phyloP scores from a whole-genome alignment of 2,329 filamentous ascomycete species.

The Neodidymelliopsis sp. region DNA sequence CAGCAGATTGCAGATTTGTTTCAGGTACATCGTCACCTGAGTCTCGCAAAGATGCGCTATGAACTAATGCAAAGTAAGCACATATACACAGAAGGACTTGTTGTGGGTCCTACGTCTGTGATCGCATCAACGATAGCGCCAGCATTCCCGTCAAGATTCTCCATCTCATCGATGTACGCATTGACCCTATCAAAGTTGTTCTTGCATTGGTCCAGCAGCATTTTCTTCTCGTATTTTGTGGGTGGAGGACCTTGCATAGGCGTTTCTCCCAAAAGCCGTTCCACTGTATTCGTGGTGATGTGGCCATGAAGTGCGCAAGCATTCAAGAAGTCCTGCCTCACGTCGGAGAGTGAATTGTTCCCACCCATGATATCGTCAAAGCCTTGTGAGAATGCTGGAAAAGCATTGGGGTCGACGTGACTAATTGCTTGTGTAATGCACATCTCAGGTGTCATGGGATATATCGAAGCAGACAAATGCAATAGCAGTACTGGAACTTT shows the following conservation, averaged over 20 bases:
- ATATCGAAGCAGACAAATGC: slow-evolving; percentile 64
- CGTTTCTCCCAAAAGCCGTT: slow-evolving; percentile 82
- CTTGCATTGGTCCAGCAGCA: slow-evolving; percentile 78
- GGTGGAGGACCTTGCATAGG: slow-evolving; percentile 80
- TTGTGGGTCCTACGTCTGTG: slow-evolving; percentile 46
- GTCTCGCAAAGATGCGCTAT: slow-evolving; percentile 73
- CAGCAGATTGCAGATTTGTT: slow-evolving; percentile 75
- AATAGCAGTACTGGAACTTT: slow-evolving; percentile 69
- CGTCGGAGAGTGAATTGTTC: slow-evolving; percentile 68
- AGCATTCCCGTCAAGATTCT: slow-evolving; percentile 90
- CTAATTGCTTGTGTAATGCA: slow-evolving; percentile 72
- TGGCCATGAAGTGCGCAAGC: slow-evolving; percentile 88
- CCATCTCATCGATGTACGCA: slow-evolving; percentile 79
- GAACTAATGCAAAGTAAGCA: slow-evolving; percentile 56
- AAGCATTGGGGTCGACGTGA: slow-evolving; percentile 67
- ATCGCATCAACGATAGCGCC: slow-evolving; percentile 80
- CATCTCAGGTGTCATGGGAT: slow-evolving; percentile 67
- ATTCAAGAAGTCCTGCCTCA: slow-evolving; percentile 84
- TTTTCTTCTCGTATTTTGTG: slow-evolving; percentile 78
- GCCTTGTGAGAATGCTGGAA: slow-evolving; percentile 70
- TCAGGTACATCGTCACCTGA: slow-evolving; percentile 82
- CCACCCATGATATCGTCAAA: slow-evolving; percentile 64
- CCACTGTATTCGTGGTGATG: slow-evolving; percentile 79
- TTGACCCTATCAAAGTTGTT: slow-evolving; percentile 78
- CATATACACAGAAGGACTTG: neutral